These are phyloP conservation scores for Ustilago cynodontis DNA, from an alignment of 1,284 basidiomycete species.

Conservation along the genomic window DNA sequence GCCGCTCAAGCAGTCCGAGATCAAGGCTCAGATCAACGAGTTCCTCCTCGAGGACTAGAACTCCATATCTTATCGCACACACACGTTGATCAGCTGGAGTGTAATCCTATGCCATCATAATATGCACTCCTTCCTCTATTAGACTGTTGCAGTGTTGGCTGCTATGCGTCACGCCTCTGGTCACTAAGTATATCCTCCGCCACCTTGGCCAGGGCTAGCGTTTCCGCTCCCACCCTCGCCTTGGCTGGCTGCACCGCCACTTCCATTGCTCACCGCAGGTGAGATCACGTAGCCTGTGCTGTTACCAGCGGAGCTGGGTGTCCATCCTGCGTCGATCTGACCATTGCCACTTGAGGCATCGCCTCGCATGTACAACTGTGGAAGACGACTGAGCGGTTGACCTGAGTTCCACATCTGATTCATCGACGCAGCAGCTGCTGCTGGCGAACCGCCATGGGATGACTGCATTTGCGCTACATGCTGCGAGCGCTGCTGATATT, in stretches of 20 bases:
- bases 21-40: conserved; percentile 44
- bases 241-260: neutral
- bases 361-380: conserved; percentile 13
- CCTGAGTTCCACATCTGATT: conserved; percentile 32
- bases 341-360: neutral
- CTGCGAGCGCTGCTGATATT: conserved; percentile 9
- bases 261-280: neutral
- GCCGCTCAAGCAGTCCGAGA: conserved; percentile 35
- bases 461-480: neutral
- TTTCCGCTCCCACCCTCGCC: conserved; percentile 11
- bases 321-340: conserved; percentile 20
- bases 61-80: neutral
- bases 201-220: conserved; percentile 18
- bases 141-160: neutral
- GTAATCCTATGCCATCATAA: neutral
- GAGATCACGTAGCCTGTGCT: conserved; percentile 16
- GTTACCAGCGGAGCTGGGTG: conserved; percentile 11
- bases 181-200: conserved; percentile 7
- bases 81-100: neutral
- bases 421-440: conserved; percentile 17
- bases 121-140: neutral
- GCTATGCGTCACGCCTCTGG: neutral
- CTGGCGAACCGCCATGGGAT: conserved; percentile 9
- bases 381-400: conserved; percentile 11
- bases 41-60: conserved; percentile 35